Conservation (phyloP, 176 grass and related monocot genomes). For the Coix lacrymajobi region DNA sequence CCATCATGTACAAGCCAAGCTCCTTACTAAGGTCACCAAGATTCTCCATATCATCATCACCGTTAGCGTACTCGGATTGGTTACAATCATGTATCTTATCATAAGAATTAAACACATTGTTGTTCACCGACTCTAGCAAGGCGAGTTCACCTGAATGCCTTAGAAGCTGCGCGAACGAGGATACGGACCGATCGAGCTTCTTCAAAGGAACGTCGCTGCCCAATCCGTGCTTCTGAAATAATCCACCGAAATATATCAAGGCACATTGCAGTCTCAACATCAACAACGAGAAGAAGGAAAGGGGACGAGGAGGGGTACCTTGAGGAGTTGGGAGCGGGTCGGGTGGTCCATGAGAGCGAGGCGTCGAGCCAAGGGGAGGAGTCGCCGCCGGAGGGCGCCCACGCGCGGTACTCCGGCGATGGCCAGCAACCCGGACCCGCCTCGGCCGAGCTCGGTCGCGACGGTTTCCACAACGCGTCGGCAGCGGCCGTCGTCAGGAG, state of each 20-base stretch:
- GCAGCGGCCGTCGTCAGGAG: neutral
- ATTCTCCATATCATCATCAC: slow-evolving; percentile 30
- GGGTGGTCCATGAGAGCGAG: slow-evolving; percentile 59
- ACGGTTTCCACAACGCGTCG: slow-evolving; percentile 15
- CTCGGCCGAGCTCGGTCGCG: slow-evolving; percentile 44
- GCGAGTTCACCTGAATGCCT: slow-evolving; percentile 20
- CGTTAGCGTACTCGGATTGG: slow-evolving; percentile 4
- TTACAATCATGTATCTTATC: neutral
- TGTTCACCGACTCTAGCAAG: neutral
- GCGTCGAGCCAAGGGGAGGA: slow-evolving; percentile 64
- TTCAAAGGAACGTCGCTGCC: slow-evolving; percentile 82
- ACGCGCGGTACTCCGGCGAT: slow-evolving; percentile 42
- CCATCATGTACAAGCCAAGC: slow-evolving; percentile 79
- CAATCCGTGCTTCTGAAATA: slow-evolving; percentile 70
- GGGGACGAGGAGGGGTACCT: slow-evolving; percentile 24
- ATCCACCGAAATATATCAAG: slow-evolving; percentile 7
- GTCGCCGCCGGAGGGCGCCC: slow-evolving; percentile 34
- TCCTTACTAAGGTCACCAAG: slow-evolving; percentile 51
- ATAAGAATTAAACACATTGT: neutral
- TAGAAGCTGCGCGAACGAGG: slow-evolving; percentile 57
- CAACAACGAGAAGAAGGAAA: neutral
- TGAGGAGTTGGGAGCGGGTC: slow-evolving; percentile 47
- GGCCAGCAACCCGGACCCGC: slow-evolving; percentile 53
- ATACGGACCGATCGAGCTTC: slow-evolving; percentile 57
- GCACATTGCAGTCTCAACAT: neutral